phyloP scores from a whole-genome alignment of 2,329 filamentous ascomycete genomes.

The Drechslerella coelobrocha region DNA sequence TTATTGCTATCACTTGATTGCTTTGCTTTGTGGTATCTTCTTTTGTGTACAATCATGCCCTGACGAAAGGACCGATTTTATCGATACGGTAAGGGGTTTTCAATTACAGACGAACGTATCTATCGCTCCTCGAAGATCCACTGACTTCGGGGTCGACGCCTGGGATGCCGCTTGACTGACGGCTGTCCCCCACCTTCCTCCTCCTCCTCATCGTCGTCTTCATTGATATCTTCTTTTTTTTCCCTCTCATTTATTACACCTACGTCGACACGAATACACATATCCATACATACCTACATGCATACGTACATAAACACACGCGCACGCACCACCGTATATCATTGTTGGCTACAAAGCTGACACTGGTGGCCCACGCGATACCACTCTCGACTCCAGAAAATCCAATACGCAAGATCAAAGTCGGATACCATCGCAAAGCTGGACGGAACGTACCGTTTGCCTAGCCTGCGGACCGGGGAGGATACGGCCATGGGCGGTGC shows the following conservation, averaged over 20 bases:
- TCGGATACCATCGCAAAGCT: constrained; percentile 89
- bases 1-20: not conserved
- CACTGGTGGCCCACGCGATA: constrained; percentile 10
- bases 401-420: constrained; percentile 87
- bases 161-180: constrained; percentile 12
- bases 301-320: not conserved
- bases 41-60: constrained; percentile 12
- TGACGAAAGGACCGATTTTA: constrained; percentile 18
- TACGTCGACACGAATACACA: not conserved
- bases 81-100: constrained; percentile 10
- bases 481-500: constrained; percentile 55
- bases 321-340: no score
- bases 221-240: no score
- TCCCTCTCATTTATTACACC: not conserved
- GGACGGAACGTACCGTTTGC: constrained; percentile 82
- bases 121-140: constrained; percentile 48
- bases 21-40: not conserved
- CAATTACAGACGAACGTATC: not conserved
- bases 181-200: constrained; percentile 12
- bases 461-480: constrained; percentile 30
- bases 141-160: constrained; percentile 48
- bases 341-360: constrained; percentile 39
- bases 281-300: no score
- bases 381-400: constrained; percentile 68
- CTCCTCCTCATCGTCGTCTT: not conserved